Evolutionary conservation across 2,329 filamentous ascomycete genomes (phyloP), one percentile per base, ranked within the genome.

Genomic region (Aureobasidium pullulans): DNA sequence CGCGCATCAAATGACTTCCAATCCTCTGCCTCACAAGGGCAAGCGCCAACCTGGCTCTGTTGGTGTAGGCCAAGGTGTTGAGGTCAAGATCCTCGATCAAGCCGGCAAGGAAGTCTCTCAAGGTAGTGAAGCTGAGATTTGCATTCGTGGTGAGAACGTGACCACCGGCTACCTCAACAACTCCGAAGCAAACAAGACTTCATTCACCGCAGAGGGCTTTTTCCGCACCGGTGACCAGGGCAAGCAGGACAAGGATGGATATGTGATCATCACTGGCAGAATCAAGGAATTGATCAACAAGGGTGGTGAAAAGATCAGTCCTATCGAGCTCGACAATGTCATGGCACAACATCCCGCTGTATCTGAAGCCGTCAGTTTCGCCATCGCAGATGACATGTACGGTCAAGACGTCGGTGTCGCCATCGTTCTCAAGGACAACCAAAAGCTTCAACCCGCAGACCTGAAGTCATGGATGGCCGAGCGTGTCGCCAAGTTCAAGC

Each of bases 271-370:
- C 73, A 95, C 90, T 0, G 90, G 90, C n/a, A 81, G 90, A 57
- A 95, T 95, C 76, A 96, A 96, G 79, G 90, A 96, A 75, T 79
- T 96, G 56, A 95, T 96, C 78, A 91, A 91, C 75, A 92, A 93
- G 75, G 89, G 88, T 59, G 90, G 90, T 61, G 90, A 95, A 77
- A 94, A 94, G 77, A 94, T 95, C 70, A 89, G 85, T 65, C 90
- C 90, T 1, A 92, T 94, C 59, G 90, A 95, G 75, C 79, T 95
- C 36, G 90, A 95, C 77, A 95, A 95, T 65, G 84, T 88, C 11
- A 77, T 95, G 31, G 80, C 86, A n/a, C 81, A 87, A 60, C 84
- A 93, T 69, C 83, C 87, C 9, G 81, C 84, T 37, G 81, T 94
- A 1, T 80, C 81, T 1, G 90, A 95, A 73, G 90, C 88, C 4